These are phyloP conservation scores for Pseudotulostoma volvatum DNA, from an alignment of 495 filamentous ascomycete species.

Conservation along the genomic window DNA sequence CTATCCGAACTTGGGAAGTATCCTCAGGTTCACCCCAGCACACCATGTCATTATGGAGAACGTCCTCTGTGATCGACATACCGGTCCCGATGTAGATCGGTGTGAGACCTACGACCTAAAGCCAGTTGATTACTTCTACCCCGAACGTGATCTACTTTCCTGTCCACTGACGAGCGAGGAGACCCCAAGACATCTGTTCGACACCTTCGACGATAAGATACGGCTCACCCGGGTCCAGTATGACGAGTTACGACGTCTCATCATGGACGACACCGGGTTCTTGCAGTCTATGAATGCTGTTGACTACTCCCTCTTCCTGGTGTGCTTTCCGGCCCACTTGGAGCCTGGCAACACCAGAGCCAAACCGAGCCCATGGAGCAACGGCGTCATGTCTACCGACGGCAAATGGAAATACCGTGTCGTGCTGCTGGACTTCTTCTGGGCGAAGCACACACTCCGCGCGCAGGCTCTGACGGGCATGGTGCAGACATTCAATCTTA, in stretches of 20 bases:
- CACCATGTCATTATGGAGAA: slow-evolving; percentile 66
- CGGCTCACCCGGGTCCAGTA: slow-evolving; percentile 32
- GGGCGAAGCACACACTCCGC: slow-evolving; percentile 49
- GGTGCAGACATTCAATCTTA: slow-evolving; percentile 42
- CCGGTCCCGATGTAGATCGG: slow-evolving; percentile 21
- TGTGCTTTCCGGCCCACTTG: slow-evolving; percentile 31
- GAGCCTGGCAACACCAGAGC: slow-evolving; percentile 18
- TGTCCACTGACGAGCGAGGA: slow-evolving; percentile 39
- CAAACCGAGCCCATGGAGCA: slow-evolving; percentile 40
- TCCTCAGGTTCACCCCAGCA: slow-evolving; percentile 37
- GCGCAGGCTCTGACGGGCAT: slow-evolving; percentile 44
- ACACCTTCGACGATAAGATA: slow-evolving; percentile 50
- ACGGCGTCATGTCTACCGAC: slow-evolving; percentile 38
- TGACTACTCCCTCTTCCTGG: slow-evolving; percentile 53
- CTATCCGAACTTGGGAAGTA: slow-evolving; percentile 34
- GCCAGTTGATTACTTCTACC: slow-evolving; percentile 54
- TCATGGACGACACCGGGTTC: slow-evolving; percentile 43
- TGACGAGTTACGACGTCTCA: slow-evolving; percentile 27
- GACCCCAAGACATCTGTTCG: slow-evolving; percentile 40
- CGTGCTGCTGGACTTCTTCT: slow-evolving; percentile 53
- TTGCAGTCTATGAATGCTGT: slow-evolving; percentile 43
- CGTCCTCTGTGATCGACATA: slow-evolving; percentile 38
- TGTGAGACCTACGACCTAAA: slow-evolving; percentile 63
- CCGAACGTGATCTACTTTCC: slow-evolving; percentile 48
- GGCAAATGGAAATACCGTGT: slow-evolving; percentile 47